These are phyloP conservation scores for Barnettozyma botsteinii DNA, from an alignment of 805 yeast species.

Conservation along the genomic window DNA sequence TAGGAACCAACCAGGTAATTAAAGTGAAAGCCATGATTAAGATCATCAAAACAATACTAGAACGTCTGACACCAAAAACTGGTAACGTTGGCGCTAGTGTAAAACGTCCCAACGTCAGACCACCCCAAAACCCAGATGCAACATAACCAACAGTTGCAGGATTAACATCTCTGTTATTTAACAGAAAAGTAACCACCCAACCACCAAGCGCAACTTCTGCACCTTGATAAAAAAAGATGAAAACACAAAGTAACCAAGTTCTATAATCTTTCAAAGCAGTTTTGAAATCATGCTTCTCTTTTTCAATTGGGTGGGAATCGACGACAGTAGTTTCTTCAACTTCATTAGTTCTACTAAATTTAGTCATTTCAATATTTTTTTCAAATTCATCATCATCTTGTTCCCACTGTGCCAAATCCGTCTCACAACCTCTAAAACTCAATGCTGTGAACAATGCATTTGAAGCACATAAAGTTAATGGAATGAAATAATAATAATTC, in stretches of 20 bases:
- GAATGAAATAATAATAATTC: conserved; percentile 50
- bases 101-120: conserved; percentile 53
- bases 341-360: not conserved
- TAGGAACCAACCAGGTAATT: conserved; percentile 45
- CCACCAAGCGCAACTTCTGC: conserved; percentile 59
- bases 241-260: conserved; percentile 49
- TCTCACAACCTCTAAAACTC: conserved; percentile 42
- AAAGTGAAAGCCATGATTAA: conserved; percentile 34
- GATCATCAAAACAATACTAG: conserved; percentile 32
- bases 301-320: conserved; percentile 1
- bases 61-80: conserved; percentile 39
- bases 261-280: conserved; percentile 35
- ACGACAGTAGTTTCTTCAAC: not conserved
- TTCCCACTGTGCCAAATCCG: conserved; percentile 30
- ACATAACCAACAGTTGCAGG: conserved; percentile 44
- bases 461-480: conserved; percentile 36
- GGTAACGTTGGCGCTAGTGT: conserved; percentile 38
- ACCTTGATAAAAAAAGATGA: conserved; percentile 57
- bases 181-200: conserved; percentile 57
- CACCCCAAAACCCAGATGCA: conserved; percentile 63
- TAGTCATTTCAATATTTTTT: not conserved
- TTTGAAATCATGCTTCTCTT: conserved; percentile 16
- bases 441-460: conserved; percentile 30
- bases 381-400: conserved; percentile 7
- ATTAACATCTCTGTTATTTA: conserved; percentile 44